These are phyloP conservation scores for Galeopsis tetrahit DNA, from an alignment of 257 asterid genomes.

Conservation along the genomic window DNA sequence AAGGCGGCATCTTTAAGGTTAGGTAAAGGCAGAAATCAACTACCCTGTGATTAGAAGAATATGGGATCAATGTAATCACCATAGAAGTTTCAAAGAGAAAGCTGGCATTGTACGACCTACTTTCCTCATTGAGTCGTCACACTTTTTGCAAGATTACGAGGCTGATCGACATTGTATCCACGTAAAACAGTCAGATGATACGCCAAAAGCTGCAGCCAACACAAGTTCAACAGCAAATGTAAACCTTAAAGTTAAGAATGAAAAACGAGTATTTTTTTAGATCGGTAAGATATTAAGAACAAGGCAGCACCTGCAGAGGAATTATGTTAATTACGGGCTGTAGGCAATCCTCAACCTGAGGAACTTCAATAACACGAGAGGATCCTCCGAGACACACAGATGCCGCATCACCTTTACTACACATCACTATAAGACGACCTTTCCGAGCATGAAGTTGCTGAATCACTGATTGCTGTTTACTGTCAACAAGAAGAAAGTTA, in stretches of 20 bases:
- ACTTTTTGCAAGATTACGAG: conserved; percentile 98
- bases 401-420: conserved; percentile 79
- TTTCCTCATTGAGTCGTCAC: conserved; percentile 82
- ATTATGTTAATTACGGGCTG: conserved; percentile 94
- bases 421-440: conserved; percentile 95
- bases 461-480: conserved; percentile 96
- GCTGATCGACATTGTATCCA: conserved; percentile 95
- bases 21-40: background rate
- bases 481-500: conserved; percentile 41
- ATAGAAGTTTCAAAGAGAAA: conserved; percentile 7
- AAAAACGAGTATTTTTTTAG: background rate
- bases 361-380: conserved; percentile 94
- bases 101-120: background rate
- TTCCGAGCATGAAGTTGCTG: conserved; percentile 99
- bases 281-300: conserved; percentile 1
- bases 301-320: conserved; percentile 80
- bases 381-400: conserved; percentile 83
- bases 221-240: conserved; percentile 1
- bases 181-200: conserved; percentile 94
- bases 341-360: conserved; percentile 86
- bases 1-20: conserved; percentile 3
- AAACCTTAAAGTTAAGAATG: background rate
- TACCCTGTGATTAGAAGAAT: conserved; percentile 16
- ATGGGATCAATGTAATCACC: conserved; percentile 16
- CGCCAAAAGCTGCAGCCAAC: conserved; percentile 75